Conservation (phyloP, 73 alveolate species). For the Paraurostyla sp. region DNA sequence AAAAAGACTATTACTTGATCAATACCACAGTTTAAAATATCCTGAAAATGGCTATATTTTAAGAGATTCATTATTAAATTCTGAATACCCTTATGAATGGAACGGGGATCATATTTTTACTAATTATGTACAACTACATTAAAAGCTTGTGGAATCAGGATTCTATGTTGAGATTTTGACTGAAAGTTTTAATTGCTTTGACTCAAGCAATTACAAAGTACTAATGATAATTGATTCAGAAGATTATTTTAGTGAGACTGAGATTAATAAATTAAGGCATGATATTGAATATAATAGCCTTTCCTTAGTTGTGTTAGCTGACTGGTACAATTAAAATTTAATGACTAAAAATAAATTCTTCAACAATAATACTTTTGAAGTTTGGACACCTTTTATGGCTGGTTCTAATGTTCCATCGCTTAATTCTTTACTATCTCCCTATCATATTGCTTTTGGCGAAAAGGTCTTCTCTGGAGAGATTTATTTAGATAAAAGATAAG, state of each 20-base stretch:
- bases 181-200: slow-evolving; percentile 64
- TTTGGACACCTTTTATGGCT: slow-evolving; percentile 68
- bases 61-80: slow-evolving; percentile 62
- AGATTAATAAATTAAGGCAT: slow-evolving; percentile 62
- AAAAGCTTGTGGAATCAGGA: slow-evolving; percentile 56
- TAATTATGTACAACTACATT: slow-evolving; percentile 65
- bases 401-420: slow-evolving; percentile 72
- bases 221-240: slow-evolving; percentile 76
- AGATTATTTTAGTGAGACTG: slow-evolving; percentile 55
- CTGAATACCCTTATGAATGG: slow-evolving; percentile 75
- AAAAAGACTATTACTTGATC: slow-evolving; percentile 61
- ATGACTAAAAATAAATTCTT: slow-evolving; percentile 50
- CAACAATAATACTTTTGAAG: slow-evolving; percentile 55
- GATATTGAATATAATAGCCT: slow-evolving; percentile 65
- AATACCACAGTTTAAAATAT: slow-evolving; percentile 69
- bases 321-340: slow-evolving; percentile 67
- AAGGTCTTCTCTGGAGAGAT: slow-evolving; percentile 59
- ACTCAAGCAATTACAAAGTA: slow-evolving; percentile 49
- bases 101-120: slow-evolving; percentile 83
- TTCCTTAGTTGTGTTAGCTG: slow-evolving; percentile 65
- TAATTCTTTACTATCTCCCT: slow-evolving; percentile 67
- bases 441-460: slow-evolving; percentile 66
- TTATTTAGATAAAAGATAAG: slow-evolving; percentile 36
- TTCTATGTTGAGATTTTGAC: slow-evolving; percentile 62
- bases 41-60: slow-evolving; percentile 78